Conservation (phyloP, 2,329 filamentous ascomycete species). For the Thyridium curvatum region DNA sequence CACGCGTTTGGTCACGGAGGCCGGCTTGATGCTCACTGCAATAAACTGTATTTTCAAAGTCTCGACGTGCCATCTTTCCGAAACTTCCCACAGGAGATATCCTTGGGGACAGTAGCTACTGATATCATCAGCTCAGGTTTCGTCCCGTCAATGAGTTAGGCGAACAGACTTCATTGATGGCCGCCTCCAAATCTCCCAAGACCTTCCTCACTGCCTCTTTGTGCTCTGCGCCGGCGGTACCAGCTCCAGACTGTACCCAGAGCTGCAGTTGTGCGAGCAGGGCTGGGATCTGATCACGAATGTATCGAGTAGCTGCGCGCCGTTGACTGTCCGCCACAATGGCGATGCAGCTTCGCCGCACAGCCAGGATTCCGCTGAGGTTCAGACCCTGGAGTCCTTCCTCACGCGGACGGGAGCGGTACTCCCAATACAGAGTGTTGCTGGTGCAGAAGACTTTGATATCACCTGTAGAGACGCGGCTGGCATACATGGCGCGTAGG, state of each 20-base stretch:
- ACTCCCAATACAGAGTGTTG: conserved; percentile 33
- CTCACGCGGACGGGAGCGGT: conserved; percentile 18
- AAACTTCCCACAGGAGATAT: background rate
- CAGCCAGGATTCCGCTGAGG: conserved; percentile 32
- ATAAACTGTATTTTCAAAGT: too few species aligned
- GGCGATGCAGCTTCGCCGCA: conserved; percentile 36
- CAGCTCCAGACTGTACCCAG: conserved; percentile 36
- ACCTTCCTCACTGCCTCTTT: conserved; percentile 23
- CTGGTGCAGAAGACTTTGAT: conserved; percentile 36
- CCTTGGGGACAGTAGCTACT: background rate
- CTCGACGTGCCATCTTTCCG: background rate
- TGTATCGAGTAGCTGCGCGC: conserved; percentile 25
- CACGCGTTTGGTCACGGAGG: too few species aligned
- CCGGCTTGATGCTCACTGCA: too few species aligned
- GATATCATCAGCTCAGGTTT: conserved; percentile 5
- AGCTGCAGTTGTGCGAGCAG: conserved; percentile 32
- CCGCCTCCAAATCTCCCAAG: conserved; percentile 22
- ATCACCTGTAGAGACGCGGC: conserved; percentile 11
- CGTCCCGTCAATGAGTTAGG: conserved; percentile 24
- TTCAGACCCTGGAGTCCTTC: conserved; percentile 22
- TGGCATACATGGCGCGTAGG: conserved; percentile 21
- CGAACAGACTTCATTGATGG: too few species aligned
- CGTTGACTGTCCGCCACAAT: conserved; percentile 36
- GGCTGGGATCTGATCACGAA: conserved; percentile 31
- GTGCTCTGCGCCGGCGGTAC: conserved; percentile 26